Conservation (phyloP, 805 yeast genomes). For the Barnettozyma siamensis region DNA sequence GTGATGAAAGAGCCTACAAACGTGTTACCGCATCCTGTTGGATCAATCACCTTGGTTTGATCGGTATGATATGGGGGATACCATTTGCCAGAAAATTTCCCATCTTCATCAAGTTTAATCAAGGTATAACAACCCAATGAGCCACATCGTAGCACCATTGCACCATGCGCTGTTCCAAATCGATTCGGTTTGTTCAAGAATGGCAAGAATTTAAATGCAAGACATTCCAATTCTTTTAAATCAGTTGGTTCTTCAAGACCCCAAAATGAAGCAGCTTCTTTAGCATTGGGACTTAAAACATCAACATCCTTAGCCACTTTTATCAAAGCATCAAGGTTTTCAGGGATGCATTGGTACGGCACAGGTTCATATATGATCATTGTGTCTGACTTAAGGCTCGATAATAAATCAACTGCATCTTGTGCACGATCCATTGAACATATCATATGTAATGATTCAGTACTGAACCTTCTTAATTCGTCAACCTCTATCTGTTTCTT, state of each 20-base stretch:
- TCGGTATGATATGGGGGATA: slow-evolving; percentile 70
- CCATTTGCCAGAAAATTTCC: slow-evolving; percentile 30
- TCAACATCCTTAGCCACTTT: slow-evolving; percentile 41
- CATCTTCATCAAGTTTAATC: slow-evolving; percentile 17
- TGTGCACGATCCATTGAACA: slow-evolving; percentile 41
- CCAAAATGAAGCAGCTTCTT: slow-evolving; percentile 69
- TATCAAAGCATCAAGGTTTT: slow-evolving; percentile 34
- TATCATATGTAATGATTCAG: slow-evolving; percentile 53
- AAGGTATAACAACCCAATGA: slow-evolving; percentile 56
- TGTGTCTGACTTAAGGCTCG: neutral
- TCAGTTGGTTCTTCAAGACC: slow-evolving; percentile 39
- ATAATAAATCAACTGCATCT: neutral
- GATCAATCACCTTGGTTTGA: slow-evolving; percentile 58
- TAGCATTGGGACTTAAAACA: slow-evolving; percentile 76
- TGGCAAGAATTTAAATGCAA: slow-evolving; percentile 37
- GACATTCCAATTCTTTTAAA: slow-evolving; percentile 33
- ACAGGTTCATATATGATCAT: slow-evolving; percentile 72
- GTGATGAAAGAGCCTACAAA: slow-evolving; percentile 76
- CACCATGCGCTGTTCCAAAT: slow-evolving; percentile 30
- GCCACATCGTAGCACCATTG: slow-evolving; percentile 73
- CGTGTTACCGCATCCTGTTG: slow-evolving; percentile 94
- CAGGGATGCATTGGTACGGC: slow-evolving; percentile 65
- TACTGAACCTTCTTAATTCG: slow-evolving; percentile 39
- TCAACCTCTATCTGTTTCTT: slow-evolving; percentile 51
- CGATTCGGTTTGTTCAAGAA: slow-evolving; percentile 32